Evolutionary conservation across 1,284 basidiomycete species (phyloP).

Genomic region (Apiotrichum porosum): DNA sequence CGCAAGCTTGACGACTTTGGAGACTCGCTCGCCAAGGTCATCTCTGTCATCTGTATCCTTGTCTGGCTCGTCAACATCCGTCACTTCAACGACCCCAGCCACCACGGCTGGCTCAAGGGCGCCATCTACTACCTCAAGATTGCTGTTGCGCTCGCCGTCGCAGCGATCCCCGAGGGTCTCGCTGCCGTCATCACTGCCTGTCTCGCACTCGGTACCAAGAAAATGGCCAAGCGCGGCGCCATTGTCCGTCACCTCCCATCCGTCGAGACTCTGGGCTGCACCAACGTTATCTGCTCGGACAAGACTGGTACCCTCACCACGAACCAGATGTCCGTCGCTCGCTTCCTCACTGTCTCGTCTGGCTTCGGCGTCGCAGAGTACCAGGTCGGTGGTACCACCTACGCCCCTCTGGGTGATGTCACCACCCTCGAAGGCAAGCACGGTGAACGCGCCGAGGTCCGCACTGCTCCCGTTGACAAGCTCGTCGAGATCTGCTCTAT

Average conservation of each 20-base stretch:
- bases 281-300: slow-evolving; percentile 94
- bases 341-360: slow-evolving; percentile 63
- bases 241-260: slow-evolving; percentile 94
- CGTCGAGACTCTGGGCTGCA: slow-evolving; percentile 92
- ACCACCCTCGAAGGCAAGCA: slow-evolving; percentile 61
- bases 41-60: slow-evolving; percentile 87
- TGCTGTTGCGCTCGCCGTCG: slow-evolving; percentile 90
- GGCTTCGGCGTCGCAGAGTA: slow-evolving; percentile 61
- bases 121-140: slow-evolving; percentile 98
- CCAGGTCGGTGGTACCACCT: slow-evolving; percentile 81
- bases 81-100: slow-evolving; percentile 87
- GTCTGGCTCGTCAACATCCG: slow-evolving; percentile 94
- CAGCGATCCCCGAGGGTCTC: slow-evolving; percentile 91
- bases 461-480: slow-evolving; percentile 68
- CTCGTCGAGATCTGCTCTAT: slow-evolving; percentile 83
- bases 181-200: slow-evolving; percentile 97
- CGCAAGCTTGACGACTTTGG: slow-evolving; percentile 95
- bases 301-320: slow-evolving; percentile 95
- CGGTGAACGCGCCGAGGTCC: slow-evolving; percentile 55
- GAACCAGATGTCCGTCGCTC: slow-evolving; percentile 91
- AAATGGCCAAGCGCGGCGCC: slow-evolving; percentile 96
- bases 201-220: slow-evolving; percentile 88
- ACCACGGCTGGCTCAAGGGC: slow-evolving; percentile 81
- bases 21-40: slow-evolving; percentile 91
- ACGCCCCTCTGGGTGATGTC: slow-evolving; percentile 73